phyloP scores from a whole-genome alignment of 805 yeast species.

The Isabelozyma pseudorhagii region DNA sequence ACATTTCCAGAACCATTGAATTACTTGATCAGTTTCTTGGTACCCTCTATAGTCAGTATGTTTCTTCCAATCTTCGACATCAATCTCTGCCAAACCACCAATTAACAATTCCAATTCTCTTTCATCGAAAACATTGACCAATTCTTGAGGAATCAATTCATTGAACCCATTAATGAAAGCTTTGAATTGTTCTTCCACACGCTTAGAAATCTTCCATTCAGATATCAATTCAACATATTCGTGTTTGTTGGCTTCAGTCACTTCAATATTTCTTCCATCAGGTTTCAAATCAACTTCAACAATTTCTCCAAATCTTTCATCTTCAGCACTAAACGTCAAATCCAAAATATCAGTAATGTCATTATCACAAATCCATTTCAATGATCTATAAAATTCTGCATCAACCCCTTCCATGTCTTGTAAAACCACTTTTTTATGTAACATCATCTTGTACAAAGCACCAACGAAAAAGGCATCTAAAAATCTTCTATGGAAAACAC shows the following conservation, averaged over 20 bases:
- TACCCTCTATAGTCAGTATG: conserved; percentile 99
- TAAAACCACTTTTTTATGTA: conserved; percentile 87
- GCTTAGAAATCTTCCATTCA: conserved; percentile 91
- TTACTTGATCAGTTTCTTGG: conserved; percentile 92
- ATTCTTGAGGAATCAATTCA: conserved; percentile 94
- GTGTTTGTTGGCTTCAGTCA: conserved; percentile 89
- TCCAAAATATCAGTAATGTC: conserved; percentile 82
- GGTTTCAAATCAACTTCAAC: conserved; percentile 88
- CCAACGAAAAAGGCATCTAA: conserved; percentile 98
- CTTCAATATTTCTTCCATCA: conserved; percentile 84
- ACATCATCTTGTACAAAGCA: conserved; percentile 96
- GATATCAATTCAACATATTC: conserved; percentile 94
- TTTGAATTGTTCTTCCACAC: conserved; percentile 93
- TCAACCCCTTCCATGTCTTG: conserved; percentile 99
- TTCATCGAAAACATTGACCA: conserved; percentile 95
- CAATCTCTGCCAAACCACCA: conserved; percentile 98
- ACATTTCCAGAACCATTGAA: conserved; percentile 99
- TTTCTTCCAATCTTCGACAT: conserved; percentile 98
- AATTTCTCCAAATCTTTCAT: conserved; percentile 92
- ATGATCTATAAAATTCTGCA: conserved; percentile 90
- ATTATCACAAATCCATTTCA: conserved; percentile 94
- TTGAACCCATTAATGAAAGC: conserved; percentile 97
- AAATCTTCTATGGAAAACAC: conserved; percentile 97
- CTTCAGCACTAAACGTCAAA: conserved; percentile 83
- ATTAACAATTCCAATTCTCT: conserved; percentile 93